Base-by-base conservation (phyloP, 768 basidiomycete genomes). In the Psilocybe tampanensis region DNA sequence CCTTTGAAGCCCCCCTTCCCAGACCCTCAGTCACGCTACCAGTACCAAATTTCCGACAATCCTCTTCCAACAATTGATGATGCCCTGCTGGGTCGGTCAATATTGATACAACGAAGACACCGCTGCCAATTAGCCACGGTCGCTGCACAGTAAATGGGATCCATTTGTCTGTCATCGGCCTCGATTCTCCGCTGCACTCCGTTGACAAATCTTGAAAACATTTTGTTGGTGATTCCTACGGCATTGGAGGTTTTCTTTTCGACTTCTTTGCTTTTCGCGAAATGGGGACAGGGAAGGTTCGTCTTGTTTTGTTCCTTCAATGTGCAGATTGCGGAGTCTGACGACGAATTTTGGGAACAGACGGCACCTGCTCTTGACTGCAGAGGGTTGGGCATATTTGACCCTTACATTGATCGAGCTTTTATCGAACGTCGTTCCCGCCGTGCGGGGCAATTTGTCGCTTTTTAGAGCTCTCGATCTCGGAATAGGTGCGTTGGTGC, bases 151-250 rank as follows among this genome's bases (percentile, higher is more conserved):
- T 75, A 73, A 70, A 81, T 80, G 80, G 76, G 71, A 73, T 77
- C 80, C 56, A 73, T 84, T 65, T 93, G 90, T 72, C 75, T 92
- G 59, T 92, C 91, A 26, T 74, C 82, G 34, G 82, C 86, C 56
- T 72, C 87, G 39, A 88, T 84, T 60, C 82, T 93, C 60, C 90
- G 90, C 58, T 93, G 90, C 68, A 70, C 80, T 59, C 76, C 79
- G 43, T 77, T 88, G 55, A 73, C 77, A 50, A 64, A 56, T 47
- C 61, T 73, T 22, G 71, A 91, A 70, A 77, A 74, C 52, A 69
- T 73, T 33, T 63, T 80, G 39, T 71, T 91, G 53, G 70, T 90
- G 60, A 78, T 90, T 58, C 89, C 89, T 26, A 78, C 86, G 17
- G 81, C 72, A 39, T 66, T 91, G 50, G 89, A 91, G 70, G 69